Base-by-base conservation (phyloP, 2,329 filamentous ascomycete species). In the Apiospora pterosperma region DNA sequence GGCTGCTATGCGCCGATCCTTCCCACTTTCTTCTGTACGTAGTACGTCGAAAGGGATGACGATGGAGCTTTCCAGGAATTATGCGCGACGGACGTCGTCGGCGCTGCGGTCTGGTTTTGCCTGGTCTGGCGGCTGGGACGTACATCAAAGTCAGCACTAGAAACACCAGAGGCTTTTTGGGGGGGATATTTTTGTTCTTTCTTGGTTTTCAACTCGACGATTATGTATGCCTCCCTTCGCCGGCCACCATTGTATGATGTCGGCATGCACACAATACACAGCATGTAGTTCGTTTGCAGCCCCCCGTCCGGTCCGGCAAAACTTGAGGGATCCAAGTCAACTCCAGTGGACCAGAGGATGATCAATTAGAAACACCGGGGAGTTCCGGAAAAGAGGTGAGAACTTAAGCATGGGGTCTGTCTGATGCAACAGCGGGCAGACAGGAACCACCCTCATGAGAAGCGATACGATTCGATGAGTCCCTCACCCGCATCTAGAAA, bases 21-120 rank as follows among this genome's bases (percentile, higher is more conserved):
- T 55, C 28, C 16, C 25, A 10, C 48, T 55, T 55, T 55, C 48
- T 55, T 16, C 48, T 55, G 48, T 25, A 52, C n/a, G 44, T 31
- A 52, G 44, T 7, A 52, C 25, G 31, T n/a, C n/a, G 16, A 28
- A 16, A 34, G 48, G 48, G 48, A 55, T 55, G 28, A 55, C 48
- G 48, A 55, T 28, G 48, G 48, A 25, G 48, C 48, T 34, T 55
- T 55, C 48, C 48, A 55, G 48, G 12, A 31, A 31, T n/a, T 34
- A 55, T 55, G 48, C 28, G 48, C 48, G 48, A 34, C 48, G 48
- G 48, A 55, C 48, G 48, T 55, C 48, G 48, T 55, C 48, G 48
- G 48, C 48, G 28, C 48, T 31, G 25, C 48, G 48, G 14, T 34
- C 48, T 34, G 31, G 48, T 55, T 55, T 55, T 28, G 48, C 48